phyloP scores from a whole-genome alignment of 441 rosid genomes.

The Aquilaria agallochum region DNA sequence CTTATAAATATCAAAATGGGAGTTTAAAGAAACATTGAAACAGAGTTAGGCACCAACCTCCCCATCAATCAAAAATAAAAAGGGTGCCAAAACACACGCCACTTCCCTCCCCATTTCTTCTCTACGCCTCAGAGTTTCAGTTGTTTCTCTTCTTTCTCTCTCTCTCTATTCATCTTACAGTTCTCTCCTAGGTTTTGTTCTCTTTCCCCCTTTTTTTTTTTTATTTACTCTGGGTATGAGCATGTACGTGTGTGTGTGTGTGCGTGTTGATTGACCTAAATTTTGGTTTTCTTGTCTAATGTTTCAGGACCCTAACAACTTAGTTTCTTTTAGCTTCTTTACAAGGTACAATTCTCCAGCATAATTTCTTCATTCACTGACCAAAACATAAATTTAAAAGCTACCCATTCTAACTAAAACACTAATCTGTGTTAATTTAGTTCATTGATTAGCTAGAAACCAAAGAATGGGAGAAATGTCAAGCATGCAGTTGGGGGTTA shows the following conservation, averaged over 20 bases:
- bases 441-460: neutral
- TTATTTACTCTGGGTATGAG: neutral
- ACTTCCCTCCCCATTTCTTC: constrained; percentile 1
- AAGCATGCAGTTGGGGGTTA: constrained; percentile 77
- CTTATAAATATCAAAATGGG: constrained; percentile 11
- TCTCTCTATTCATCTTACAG: constrained; percentile 6
- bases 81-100: constrained; percentile 25
- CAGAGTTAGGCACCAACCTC: constrained; percentile 45
- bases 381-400: too few relatives aligned
- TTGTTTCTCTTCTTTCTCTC: neutral
- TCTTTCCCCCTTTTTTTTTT: neutral
- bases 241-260: neutral
- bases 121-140: constrained; percentile 4
- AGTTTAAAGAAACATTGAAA: constrained; percentile 6
- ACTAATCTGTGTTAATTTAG: neutral
- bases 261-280: constrained; percentile 1
- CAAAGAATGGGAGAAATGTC: constrained; percentile 83
- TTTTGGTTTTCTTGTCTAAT: neutral
- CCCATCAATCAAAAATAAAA: constrained; percentile 19
- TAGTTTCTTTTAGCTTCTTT: neutral
- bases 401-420: too few relatives aligned
- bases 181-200: constrained; percentile 5
- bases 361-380: neutral
- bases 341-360: neutral
- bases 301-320: constrained; percentile 11